Conservation (phyloP, 257 asterid genomes). For the Nicotiana attenuata region DNA sequence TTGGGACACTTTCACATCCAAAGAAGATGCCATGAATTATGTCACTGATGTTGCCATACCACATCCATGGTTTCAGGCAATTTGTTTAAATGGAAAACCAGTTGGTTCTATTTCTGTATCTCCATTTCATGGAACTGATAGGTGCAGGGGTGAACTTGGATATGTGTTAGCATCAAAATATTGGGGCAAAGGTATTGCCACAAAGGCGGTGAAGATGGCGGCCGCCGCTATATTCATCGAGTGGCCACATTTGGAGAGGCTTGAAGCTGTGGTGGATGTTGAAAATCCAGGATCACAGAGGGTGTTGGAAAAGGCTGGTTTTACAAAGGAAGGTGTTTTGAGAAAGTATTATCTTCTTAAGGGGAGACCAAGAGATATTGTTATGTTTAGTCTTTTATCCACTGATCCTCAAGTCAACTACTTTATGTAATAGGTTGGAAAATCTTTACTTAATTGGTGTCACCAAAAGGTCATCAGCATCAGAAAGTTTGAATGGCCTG, state of each 20-base stretch:
- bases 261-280: constrained; percentile 69
- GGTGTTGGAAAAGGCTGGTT: constrained; percentile 80
- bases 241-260: constrained; percentile 67
- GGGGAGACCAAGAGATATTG: constrained; percentile 51
- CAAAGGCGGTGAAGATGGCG: constrained; percentile 66
- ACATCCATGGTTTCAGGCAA: constrained; percentile 60
- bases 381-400: constrained; percentile 61
- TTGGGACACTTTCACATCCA: constrained; percentile 52
- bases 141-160: constrained; percentile 71
- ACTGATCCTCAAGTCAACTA: constrained; percentile 35
- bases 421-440: constrained; percentile 10
- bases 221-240: constrained; percentile 49
- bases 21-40: constrained; percentile 38
- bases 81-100: constrained; percentile 45
- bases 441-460: background rate
- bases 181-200: constrained; percentile 81
- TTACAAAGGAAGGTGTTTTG: constrained; percentile 57
- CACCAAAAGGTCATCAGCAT: constrained; percentile 32
- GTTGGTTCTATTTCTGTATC: constrained; percentile 45
- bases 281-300: constrained; percentile 70
- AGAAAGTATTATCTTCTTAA: constrained; percentile 60
- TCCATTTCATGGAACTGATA: constrained; percentile 31
- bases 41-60: constrained; percentile 17
- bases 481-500: constrained; percentile 40
- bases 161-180: constrained; percentile 53